Evolutionary conservation across 495 filamentous ascomycete genomes (phyloP).

Genomic region (Penicillium samsonianum): DNA sequence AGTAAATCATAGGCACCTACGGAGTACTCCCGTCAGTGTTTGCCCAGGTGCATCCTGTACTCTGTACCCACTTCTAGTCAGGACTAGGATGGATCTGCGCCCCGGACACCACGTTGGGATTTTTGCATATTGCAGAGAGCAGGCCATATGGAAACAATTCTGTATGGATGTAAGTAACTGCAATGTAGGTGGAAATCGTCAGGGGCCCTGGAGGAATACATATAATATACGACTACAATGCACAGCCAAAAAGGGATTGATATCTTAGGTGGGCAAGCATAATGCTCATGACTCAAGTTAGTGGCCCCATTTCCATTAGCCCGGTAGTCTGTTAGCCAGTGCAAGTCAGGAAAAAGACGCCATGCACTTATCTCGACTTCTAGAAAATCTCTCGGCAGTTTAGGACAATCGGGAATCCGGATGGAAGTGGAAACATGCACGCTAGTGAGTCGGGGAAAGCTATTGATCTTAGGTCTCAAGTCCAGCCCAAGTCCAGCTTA

Average conservation of each 20-base stretch:
- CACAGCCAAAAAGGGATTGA: not conserved
- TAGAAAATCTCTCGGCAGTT: slow-evolving; percentile 8
- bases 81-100: slow-evolving; percentile 9
- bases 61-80: not conserved
- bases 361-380: slow-evolving; percentile 18
- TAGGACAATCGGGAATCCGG: not conserved
- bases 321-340: slow-evolving; percentile 1
- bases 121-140: slow-evolving; percentile 6
- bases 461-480: not conserved
- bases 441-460: not conserved
- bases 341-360: slow-evolving; percentile 5
- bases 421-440: not conserved
- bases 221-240: not conserved
- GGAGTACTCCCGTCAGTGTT: slow-evolving; percentile 4
- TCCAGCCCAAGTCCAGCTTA: not conserved
- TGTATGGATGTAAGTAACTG: slow-evolving; percentile 15
- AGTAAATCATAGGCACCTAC: not conserved
- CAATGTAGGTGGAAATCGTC: not conserved
- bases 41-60: slow-evolving; percentile 2
- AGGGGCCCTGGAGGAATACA: not conserved
- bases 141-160: slow-evolving; percentile 14
- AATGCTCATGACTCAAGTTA: slow-evolving; percentile 21
- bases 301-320: slow-evolving; percentile 5
- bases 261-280: not conserved
- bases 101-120: slow-evolving; percentile 3